phyloP scores from a whole-genome alignment of 495 filamentous ascomycete species.

The Annulohypoxylon maeteangense region DNA sequence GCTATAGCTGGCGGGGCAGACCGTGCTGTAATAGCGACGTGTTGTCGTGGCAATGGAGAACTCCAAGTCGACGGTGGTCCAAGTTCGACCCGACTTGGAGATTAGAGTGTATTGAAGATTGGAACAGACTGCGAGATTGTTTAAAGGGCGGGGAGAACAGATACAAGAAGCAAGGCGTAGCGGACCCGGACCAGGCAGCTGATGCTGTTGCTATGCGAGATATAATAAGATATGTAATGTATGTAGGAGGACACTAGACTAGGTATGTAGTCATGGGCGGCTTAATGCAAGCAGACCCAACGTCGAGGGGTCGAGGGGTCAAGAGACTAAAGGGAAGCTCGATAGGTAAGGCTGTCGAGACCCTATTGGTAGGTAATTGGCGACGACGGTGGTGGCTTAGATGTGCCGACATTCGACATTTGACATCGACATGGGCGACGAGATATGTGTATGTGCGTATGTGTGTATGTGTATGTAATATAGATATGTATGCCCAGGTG shows the following conservation, averaged over 20 bases:
- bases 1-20: slow-evolving; percentile 22
- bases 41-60: slow-evolving; percentile 34
- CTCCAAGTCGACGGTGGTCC: slow-evolving; percentile 21
- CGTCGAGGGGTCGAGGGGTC: slow-evolving; percentile 23
- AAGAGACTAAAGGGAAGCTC: slow-evolving; percentile 28
- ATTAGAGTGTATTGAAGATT: slow-evolving; percentile 11
- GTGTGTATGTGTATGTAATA: background rate
- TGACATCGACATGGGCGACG: slow-evolving; percentile 15
- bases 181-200: slow-evolving; percentile 16
- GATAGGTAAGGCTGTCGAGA: slow-evolving; percentile 39
- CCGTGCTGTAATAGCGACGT: slow-evolving; percentile 10
- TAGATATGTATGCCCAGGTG: too few relatives aligned
- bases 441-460: background rate
- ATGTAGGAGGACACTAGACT: slow-evolving; percentile 19
- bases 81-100: slow-evolving; percentile 22
- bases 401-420: slow-evolving; percentile 25
- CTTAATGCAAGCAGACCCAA: slow-evolving; percentile 40
- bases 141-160: slow-evolving; percentile 18
- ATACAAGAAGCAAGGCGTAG: slow-evolving; percentile 32
- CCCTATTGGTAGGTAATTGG: slow-evolving; percentile 41
- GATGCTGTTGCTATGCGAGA: slow-evolving; percentile 31
- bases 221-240: slow-evolving; percentile 18
- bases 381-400: slow-evolving; percentile 28
- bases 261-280: slow-evolving; percentile 21
- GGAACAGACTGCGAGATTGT: slow-evolving; percentile 20